Base-by-base conservation (phyloP, 83 land plant genomes). In the Picea abies region DNA sequence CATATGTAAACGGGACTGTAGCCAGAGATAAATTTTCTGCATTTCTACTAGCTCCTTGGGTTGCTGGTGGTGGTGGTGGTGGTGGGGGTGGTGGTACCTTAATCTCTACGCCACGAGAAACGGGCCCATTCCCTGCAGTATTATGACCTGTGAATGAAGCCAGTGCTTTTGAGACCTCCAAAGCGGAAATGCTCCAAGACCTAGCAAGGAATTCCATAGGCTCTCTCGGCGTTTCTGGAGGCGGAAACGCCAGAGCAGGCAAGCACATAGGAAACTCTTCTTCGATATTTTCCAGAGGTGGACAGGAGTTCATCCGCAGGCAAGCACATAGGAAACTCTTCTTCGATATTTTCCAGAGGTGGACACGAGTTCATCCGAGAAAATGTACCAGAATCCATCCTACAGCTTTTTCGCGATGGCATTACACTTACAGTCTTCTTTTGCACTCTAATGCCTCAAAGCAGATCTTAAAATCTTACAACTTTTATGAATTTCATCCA, bases 101-200 rank as follows among this genome's bases (percentile, higher is more conserved):
- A 52, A 4, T 20, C 60, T 56, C 60, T 4, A 8, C 41, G 9
- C 58, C 79, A 23, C 47, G 79, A 76, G 58, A 76, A 37, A 56
- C 79, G 4, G 62, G 16, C 26, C 61, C 62, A 56, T 17, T 56
- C 56, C 77, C 39, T 3, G 61, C 81, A 15, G 22, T 37, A 37
- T 47, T 32, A 32, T 61, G 66, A 32, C 62, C 79, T 5, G 82
- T 25, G 47, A 26, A 49, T 9, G 85, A 23, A 78, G 86, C 80
- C 5, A 93, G 87, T 37, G 98, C 94, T 39, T 88, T 94, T n/a
- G 94, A 84, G 39, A 95, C 86, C 79, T 95, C 98, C 81, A 84
- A 64, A 3, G 98, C 91, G 0, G 98, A 95, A 58, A 95, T 82
- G 86, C 98, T 95, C 98, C 98, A 95, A 17, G 96, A 91, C 66